Evolutionary conservation across 2,329 filamentous ascomycete species (phyloP).

Genomic region (Aureobasidium pullulans): DNA sequence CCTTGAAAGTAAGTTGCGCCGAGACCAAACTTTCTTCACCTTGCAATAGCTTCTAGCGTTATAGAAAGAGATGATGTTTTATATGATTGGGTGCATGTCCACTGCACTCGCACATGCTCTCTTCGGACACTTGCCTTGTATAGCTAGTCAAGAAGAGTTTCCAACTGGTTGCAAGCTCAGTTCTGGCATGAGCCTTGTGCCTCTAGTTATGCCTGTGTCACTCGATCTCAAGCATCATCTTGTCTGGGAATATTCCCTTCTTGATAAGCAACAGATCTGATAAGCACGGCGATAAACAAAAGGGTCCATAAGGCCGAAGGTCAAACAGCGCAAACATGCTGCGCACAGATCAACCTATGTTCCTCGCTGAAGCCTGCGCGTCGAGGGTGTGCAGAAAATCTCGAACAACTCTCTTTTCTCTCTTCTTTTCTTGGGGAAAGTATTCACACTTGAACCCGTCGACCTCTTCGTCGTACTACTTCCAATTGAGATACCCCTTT

Average conservation of each 20-base stretch:
- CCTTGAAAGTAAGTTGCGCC: neutral
- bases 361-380: neutral
- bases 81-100: too few species aligned
- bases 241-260: too few species aligned
- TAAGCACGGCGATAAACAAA: neutral
- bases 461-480: constrained; percentile 11
- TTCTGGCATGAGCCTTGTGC: too few species aligned
- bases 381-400: constrained; percentile 12
- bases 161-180: too few species aligned
- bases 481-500: constrained; percentile 13
- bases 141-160: too few species aligned
- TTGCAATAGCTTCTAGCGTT: too few species aligned
- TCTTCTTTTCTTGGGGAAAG: constrained; percentile 44
- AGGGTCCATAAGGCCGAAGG: constrained; percentile 5
- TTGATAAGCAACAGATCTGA: neutral
- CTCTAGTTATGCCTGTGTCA: too few species aligned
- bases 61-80: too few species aligned
- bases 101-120: too few species aligned
- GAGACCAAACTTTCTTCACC: too few species aligned
- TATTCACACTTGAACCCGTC: constrained; percentile 20
- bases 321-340: constrained; percentile 1
- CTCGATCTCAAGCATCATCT: neutral
- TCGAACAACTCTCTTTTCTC: constrained; percentile 19
- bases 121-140: too few species aligned
- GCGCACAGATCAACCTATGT: neutral